These are phyloP conservation scores for Globisporangium cystogenes DNA, from an alignment of 352 stramenopile genomes.

Conservation along the genomic window DNA sequence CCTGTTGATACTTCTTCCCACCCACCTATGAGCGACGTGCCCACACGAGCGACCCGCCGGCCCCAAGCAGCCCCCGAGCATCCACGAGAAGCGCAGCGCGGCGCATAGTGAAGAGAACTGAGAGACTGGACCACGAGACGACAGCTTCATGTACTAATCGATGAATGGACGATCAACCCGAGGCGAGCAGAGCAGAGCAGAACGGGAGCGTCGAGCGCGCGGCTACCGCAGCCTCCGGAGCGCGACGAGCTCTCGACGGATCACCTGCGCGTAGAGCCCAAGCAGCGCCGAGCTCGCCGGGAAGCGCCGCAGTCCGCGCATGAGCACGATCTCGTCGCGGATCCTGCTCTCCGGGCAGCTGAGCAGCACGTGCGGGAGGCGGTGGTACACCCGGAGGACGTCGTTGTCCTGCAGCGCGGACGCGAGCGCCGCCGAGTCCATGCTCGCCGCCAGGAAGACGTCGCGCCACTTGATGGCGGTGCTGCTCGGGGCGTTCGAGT, in stretches of 20 bases:
- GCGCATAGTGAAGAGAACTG: background rate
- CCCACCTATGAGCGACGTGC: no score
- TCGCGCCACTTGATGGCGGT: constrained; percentile 34
- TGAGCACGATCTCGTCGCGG: constrained; percentile 56
- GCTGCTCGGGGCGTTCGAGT: background rate
- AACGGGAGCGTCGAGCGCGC: background rate
- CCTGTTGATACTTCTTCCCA: no score
- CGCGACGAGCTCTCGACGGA: constrained; percentile 28
- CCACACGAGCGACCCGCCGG: no score
- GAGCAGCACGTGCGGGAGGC: constrained; percentile 21
- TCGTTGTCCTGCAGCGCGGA: constrained; percentile 21
- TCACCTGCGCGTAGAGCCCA: constrained; percentile 40
- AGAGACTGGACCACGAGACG: background rate
- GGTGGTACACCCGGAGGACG: constrained; percentile 30
- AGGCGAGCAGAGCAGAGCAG: no score
- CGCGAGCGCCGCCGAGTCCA: constrained; percentile 24
- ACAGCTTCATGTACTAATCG: background rate
- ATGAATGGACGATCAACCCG: background rate
- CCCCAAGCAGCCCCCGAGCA: background rate
- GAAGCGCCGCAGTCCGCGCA: constrained; percentile 44
- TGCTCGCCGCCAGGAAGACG: constrained; percentile 37
- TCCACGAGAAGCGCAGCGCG: background rate
- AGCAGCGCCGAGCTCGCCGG: constrained; percentile 40
- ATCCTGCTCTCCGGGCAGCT: constrained; percentile 28
- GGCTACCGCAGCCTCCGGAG: constrained; percentile 4